Base-by-base conservation (phyloP, 78 protist species). In the Thecamonas trahens region DNA sequence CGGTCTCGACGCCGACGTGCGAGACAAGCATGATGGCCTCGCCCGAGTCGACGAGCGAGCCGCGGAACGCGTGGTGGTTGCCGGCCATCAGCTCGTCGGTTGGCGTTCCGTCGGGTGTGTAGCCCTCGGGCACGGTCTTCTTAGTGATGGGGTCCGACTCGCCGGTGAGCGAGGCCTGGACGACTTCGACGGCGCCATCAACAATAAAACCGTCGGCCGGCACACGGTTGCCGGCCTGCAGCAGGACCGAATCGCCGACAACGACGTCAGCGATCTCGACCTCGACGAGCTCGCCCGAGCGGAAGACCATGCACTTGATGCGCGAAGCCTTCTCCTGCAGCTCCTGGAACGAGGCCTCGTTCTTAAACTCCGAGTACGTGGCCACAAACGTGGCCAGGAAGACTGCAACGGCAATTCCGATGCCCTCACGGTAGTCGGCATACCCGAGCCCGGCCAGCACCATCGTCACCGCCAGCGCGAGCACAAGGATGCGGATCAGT, bases 371-470 rank as follows among this genome's bases (percentile, higher is more conserved):
- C 34, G 22, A 50, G 34, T 22, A 50, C 55, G 55, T 50, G 20
- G 55, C 20, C 20, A 50, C 55, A 50, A 50, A 50, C 22, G 55
- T 50, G 22, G 55, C 55, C 55, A 50, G 22, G 22, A 50, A 50
- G 22, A 50, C 55, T 24, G 55, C 55, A 50, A 50, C 22, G 22
- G 34, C 55, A 22, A 50, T 50, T 20, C 55, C 55, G 22, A 50
- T 24, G 34, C 34, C 55, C 55, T 50, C 55, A 22, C 20, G 22
- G 34, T 22, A 50, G 55, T 50, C 34, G 20, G 55, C 55, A 50
- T 50, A 50, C 34, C 55, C 55, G 55, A 50, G 55, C 55, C 20
- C 55, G 22, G 55, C 55, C 55, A 50, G 22, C 22, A 50, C 55
- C 20, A 50, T 22, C 22, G 55, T 50, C 55, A 22, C 22, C 22